These are phyloP conservation scores for Leccinum subfulvum DNA, from an alignment of 1,284 basidiomycete genomes.

Conservation along the genomic window DNA sequence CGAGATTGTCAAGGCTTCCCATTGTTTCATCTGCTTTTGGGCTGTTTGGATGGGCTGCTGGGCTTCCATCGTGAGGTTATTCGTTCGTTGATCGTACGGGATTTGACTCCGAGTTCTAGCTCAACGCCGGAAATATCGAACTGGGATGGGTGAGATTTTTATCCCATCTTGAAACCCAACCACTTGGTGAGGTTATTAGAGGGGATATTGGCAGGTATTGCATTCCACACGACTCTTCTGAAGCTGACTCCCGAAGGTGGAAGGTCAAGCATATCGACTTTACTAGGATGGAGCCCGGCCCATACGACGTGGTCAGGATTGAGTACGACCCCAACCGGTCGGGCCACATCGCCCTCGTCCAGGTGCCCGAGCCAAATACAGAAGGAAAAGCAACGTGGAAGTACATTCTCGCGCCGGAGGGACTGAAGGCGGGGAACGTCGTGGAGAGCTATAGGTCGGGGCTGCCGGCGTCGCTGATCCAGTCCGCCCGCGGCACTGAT, in stretches of 20 bases:
- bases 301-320: slow-evolving; percentile 88
- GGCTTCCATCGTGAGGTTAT: slow-evolving; percentile 42
- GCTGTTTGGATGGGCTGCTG: slow-evolving; percentile 61
- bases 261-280: slow-evolving; percentile 65
- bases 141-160: slow-evolving; percentile 40
- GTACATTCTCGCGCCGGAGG: slow-evolving; percentile 84
- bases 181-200: too few species aligned
- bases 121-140: slow-evolving; percentile 45
- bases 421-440: slow-evolving; percentile 82
- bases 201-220: too few species aligned
- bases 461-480: slow-evolving; percentile 74
- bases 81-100: not conserved
- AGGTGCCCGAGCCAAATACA: slow-evolving; percentile 51
- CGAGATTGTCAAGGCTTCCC: slow-evolving; percentile 52
- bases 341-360: slow-evolving; percentile 90
- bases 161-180: too few species aligned
- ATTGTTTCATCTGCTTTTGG: slow-evolving; percentile 58
- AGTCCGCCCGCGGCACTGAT: slow-evolving; percentile 49
- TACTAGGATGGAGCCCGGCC: slow-evolving; percentile 69
- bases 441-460: slow-evolving; percentile 88
- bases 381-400: slow-evolving; percentile 59
- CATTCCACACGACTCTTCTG: too few species aligned
- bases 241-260: too few species aligned
- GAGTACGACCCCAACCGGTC: slow-evolving; percentile 96
- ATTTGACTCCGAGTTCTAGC: slow-evolving; percentile 27